Conservation (phyloP, 2,329 filamentous ascomycete genomes). For the Trichoderma pleuroti region DNA sequence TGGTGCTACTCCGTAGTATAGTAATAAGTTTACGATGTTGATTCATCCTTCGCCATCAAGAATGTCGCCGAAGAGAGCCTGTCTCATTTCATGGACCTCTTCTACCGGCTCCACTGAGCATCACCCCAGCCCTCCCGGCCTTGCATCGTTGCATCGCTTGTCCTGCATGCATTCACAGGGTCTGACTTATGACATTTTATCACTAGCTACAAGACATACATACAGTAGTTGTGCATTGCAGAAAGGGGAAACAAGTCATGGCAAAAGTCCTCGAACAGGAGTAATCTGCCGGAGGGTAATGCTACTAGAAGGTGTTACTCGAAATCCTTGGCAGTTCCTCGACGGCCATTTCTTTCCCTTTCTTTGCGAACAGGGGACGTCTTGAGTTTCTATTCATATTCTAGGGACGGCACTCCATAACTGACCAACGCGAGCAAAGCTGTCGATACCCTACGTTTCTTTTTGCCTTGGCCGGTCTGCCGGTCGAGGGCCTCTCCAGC, state of each 20-base stretch:
- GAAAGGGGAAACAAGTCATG: neutral
- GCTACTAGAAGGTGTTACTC: neutral
- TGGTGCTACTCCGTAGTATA: neutral
- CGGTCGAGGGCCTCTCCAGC: neutral
- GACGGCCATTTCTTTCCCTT: neutral
- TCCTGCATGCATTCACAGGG: neutral
- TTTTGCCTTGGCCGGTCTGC: neutral
- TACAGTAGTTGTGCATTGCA: neutral
- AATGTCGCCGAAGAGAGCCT: neutral
- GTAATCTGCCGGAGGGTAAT: neutral
- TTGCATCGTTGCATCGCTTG: neutral
- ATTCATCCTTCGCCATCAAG: neutral
- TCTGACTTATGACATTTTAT: neutral
- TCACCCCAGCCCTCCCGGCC: neutral
- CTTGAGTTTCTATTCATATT: neutral
- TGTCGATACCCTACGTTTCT: neutral
- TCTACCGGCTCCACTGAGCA: neutral
- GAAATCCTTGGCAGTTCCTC: neutral
- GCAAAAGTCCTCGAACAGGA: neutral
- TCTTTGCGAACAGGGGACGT: neutral
- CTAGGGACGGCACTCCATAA: neutral
- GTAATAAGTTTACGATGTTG: neutral
- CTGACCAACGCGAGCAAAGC: neutral
- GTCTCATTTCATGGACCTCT: neutral
- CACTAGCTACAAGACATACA: neutral